A percentile compares a stretch with the other conserved stretches of the same genome.
These are phyloP conservation scores for Cercophora newfieldiana DNA, from an alignment of 495 filamentous ascomycete genomes.

Conservation along the genomic window DNA sequence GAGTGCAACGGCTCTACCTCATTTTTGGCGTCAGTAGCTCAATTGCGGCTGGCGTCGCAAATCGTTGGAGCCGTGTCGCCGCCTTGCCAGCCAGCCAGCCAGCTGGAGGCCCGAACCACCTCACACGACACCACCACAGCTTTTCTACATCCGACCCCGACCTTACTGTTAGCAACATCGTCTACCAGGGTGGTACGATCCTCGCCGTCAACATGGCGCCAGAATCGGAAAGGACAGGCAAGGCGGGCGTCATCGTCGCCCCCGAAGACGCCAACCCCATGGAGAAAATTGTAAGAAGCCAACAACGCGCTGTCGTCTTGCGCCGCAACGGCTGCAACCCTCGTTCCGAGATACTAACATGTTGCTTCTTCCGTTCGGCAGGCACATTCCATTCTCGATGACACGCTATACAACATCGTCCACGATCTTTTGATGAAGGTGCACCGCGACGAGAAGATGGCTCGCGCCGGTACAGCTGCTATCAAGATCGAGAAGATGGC, in stretches of 20 bases:
- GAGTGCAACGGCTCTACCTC: neutral
- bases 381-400: conserved; percentile 61
- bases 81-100: neutral
- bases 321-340: neutral
- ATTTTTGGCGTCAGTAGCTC: neutral
- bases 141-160: neutral
- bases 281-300: conserved; percentile 47
- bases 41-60: conserved; percentile 15
- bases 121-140: conserved; percentile 8
- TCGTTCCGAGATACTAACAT: conserved; percentile 4
- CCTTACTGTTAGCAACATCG: neutral
- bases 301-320: neutral
- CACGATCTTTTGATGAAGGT: conserved; percentile 69
- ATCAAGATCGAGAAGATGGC: conserved; percentile 69
- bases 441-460: conserved; percentile 72
- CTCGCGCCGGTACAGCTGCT: conserved; percentile 71
- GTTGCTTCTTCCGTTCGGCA: conserved; percentile 21
- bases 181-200: conserved; percentile 13
- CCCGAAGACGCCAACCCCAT: conserved; percentile 40
- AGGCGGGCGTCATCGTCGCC: conserved; percentile 50
- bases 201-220: conserved; percentile 37
- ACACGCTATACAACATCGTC: conserved; percentile 70
- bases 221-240: conserved; percentile 39
- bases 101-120: neutral
- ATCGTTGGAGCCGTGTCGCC: conserved; percentile 8